Percentiles rank a stretch among this genome's conserved stretches.
phyloP scores from a whole-genome alignment of 192 early-diverging fungal genomes.

The Linnemannia elongata region DNA sequence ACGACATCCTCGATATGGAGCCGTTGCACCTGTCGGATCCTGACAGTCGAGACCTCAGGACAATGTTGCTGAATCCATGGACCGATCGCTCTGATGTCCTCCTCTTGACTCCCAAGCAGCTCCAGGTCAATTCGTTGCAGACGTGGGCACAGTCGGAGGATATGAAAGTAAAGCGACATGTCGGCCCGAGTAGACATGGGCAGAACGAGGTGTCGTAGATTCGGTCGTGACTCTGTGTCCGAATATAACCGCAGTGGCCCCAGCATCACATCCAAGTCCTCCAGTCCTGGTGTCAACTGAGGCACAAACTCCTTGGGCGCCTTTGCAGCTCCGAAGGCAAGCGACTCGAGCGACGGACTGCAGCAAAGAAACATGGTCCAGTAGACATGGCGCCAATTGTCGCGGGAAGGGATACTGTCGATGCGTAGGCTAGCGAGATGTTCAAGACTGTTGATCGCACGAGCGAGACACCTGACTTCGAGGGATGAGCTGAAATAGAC shows the following conservation, averaged over 20 bases:
- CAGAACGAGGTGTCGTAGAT: neutral
- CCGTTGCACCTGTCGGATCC: neutral
- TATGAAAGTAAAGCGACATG: neutral
- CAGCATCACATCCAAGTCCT: neutral
- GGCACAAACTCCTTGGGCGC: neutral
- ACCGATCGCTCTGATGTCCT: neutral
- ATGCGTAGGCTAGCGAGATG: neutral
- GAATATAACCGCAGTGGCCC: neutral
- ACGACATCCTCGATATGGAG: neutral
- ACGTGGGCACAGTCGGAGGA: slow-evolving; percentile 2
- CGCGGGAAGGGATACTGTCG: neutral
- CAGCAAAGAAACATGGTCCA: slow-evolving; percentile 1
- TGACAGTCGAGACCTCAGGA: neutral
- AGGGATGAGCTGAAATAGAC: neutral
- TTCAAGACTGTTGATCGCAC: neutral
- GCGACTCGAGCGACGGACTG: neutral
- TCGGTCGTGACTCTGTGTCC: neutral
- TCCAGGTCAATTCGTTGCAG: neutral
- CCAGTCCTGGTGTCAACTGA: neutral
- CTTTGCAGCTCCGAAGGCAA: neutral
- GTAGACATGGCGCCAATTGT: neutral
- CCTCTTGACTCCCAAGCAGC: neutral
- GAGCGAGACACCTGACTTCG: neutral
- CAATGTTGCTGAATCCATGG: neutral
- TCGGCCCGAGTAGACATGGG: neutral